Conservation (phyloP, 75 land plant species). For the Pinus albicaulis region DNA sequence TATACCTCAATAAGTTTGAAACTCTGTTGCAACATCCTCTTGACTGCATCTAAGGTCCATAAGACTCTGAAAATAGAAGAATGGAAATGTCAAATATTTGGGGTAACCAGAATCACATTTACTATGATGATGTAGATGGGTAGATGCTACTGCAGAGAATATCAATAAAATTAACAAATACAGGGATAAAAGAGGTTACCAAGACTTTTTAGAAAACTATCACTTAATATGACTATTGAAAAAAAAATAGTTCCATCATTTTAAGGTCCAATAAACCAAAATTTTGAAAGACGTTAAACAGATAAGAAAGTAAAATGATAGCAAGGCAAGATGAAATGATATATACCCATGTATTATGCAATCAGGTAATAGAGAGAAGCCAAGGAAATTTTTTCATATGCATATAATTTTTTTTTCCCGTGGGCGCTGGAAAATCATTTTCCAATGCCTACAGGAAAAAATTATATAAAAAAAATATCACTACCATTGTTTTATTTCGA, state of each 20-base stretch:
- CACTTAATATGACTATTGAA: background rate
- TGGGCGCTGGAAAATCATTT: no score
- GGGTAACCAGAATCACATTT: no score
- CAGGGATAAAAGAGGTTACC: background rate
- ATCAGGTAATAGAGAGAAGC: conserved; percentile 31
- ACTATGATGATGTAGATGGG: no score
- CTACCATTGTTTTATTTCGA: no score
- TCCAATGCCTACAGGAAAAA: no score
- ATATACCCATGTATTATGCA: conserved; percentile 43
- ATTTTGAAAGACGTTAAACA: background rate
- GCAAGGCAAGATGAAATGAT: background rate
- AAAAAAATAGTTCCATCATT: background rate
- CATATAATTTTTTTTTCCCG: no score
- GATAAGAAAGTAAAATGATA: background rate
- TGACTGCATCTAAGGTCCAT: background rate
- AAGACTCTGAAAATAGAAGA: background rate
- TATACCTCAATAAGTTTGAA: background rate
- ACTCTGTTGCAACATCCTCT: background rate
- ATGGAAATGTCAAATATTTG: no score
- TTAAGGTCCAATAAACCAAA: background rate
- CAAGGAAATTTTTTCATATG: no score
- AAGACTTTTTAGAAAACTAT: background rate
- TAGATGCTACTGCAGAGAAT: no score
- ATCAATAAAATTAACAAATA: no score
- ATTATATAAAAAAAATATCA: no score